Percentiles rank a stretch among this genome's conserved stretches.
Conservation (phyloP, 1,284 basidiomycete genomes). For the Moesziomyces antarcticus region DNA sequence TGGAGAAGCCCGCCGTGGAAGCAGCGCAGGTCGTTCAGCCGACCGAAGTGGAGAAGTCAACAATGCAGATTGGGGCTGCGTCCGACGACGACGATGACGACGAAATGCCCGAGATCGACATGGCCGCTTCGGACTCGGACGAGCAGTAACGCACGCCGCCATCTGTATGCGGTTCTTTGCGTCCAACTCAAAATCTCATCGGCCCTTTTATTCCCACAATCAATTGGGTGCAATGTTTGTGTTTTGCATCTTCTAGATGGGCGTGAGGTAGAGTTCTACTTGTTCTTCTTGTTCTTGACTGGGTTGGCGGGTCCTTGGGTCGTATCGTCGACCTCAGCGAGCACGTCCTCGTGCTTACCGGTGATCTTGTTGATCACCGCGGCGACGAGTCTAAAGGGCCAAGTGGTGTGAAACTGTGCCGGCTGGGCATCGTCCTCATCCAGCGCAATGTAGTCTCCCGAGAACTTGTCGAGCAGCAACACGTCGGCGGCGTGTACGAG, state of each 20-base stretch:
- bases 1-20: conserved; percentile 1
- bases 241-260: not conserved
- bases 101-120: conserved; percentile 51
- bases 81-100: conserved; percentile 49
- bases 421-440: conserved; percentile 42
- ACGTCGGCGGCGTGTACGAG: conserved; percentile 46
- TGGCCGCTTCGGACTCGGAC: conserved; percentile 46
- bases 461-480: conserved; percentile 43
- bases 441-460: conserved; percentile 49
- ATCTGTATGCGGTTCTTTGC: too few species aligned
- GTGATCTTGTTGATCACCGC: conserved; percentile 31
- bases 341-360: conserved; percentile 22
- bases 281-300: conserved; percentile 19
- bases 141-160: too few species aligned
- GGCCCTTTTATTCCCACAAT: too few species aligned
- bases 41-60: not conserved
- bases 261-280: conserved; percentile 1
- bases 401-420: conserved; percentile 33
- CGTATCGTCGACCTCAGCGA: conserved; percentile 15
- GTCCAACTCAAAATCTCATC: too few species aligned
- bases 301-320: not conserved
- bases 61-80: conserved; percentile 1
- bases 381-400: conserved; percentile 41
- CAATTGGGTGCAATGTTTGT: not conserved
- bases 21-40: not conserved